These are phyloP conservation scores for Lathyrus oleraceus DNA, from an alignment of 306 rosid species.

Conservation along the genomic window DNA sequence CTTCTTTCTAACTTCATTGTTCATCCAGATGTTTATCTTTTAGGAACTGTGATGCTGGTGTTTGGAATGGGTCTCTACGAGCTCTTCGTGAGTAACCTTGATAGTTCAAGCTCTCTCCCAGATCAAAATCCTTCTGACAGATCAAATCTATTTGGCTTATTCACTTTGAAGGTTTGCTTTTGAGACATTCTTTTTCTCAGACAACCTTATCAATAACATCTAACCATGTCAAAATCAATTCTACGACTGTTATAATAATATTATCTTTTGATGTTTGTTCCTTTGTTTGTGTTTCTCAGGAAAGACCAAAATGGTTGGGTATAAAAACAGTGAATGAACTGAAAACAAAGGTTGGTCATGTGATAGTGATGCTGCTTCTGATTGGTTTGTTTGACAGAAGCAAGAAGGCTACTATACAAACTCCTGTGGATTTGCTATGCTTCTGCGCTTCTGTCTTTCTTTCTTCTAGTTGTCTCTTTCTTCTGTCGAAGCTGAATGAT, in stretches of 20 bases:
- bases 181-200: neutral
- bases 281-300: constrained; percentile 49
- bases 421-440: constrained; percentile 88
- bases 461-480: constrained; percentile 74
- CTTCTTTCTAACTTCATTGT: constrained; percentile 39
- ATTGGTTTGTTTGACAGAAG: constrained; percentile 85
- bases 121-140: constrained; percentile 45
- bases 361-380: constrained; percentile 93
- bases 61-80: constrained; percentile 98
- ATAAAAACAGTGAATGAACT: constrained; percentile 74
- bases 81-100: constrained; percentile 87
- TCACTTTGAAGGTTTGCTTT: constrained; percentile 69
- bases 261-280: neutral
- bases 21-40: constrained; percentile 77
- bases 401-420: constrained; percentile 65
- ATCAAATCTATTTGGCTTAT: constrained; percentile 83
- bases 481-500: constrained; percentile 72
- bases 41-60: constrained; percentile 98
- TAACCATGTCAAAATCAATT: neutral
- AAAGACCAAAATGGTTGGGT: constrained; percentile 83
- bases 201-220: constrained; percentile 7
- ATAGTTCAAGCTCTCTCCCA: constrained; percentile 43
- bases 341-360: constrained; percentile 93
- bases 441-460: constrained; percentile 76
- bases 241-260: neutral